These are phyloP conservation scores for Apium graveolens DNA, from an alignment of 129 eudicot genomes.

Conservation along the genomic window DNA sequence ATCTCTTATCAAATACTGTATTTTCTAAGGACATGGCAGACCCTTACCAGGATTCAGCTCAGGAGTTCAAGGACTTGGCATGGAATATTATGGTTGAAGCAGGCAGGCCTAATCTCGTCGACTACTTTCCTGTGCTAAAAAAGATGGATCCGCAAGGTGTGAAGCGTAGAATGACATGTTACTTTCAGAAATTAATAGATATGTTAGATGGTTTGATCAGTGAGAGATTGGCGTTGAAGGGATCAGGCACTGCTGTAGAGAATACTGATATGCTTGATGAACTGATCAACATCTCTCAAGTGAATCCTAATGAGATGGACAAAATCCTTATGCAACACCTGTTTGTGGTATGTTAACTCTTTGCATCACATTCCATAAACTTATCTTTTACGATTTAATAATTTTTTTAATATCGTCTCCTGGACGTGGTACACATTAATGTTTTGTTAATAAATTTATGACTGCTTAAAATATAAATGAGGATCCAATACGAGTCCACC, in stretches of 20 bases:
- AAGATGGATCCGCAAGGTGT: slow-evolving; percentile 38
- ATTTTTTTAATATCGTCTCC: too few species aligned
- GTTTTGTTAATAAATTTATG: too few species aligned
- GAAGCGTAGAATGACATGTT: slow-evolving; percentile 14
- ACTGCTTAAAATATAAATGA: neutral
- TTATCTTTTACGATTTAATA: neutral
- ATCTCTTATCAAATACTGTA: slow-evolving; percentile 39
- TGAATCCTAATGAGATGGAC: slow-evolving; percentile 27
- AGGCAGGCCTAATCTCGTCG: slow-evolving; percentile 46
- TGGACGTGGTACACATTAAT: too few species aligned
- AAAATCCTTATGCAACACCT: slow-evolving; percentile 25
- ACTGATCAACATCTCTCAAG: slow-evolving; percentile 24
- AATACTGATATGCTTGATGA: slow-evolving; percentile 33
- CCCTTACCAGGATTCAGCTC: slow-evolving; percentile 31
- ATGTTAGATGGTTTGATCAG: slow-evolving; percentile 26
- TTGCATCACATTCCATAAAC: neutral
- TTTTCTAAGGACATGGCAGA: slow-evolving; percentile 43
- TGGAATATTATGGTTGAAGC: slow-evolving; percentile 36
- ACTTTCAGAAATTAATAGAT: slow-evolving; percentile 22
- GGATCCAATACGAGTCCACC: too few species aligned
- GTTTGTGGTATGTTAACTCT: slow-evolving; percentile 21
- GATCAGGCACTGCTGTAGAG: neutral
- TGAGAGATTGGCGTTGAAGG: slow-evolving; percentile 26
- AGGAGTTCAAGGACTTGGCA: slow-evolving; percentile 45
- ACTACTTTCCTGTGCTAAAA: slow-evolving; percentile 33